Conservation (phyloP, 495 filamentous ascomycete genomes). For the Penicillium crystallinum region DNA sequence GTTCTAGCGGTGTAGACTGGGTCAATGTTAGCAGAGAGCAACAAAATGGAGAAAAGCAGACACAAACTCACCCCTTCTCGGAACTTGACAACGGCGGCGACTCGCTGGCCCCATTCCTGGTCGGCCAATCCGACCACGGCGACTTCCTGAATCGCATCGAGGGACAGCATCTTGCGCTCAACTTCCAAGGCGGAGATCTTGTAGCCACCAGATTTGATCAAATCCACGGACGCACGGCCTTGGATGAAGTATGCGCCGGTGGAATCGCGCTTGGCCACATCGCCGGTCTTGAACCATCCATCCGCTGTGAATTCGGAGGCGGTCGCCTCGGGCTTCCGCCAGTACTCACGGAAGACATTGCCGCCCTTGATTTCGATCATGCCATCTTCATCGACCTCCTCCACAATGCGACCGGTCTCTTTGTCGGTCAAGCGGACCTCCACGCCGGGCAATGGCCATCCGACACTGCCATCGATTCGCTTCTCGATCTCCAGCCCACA, state of each 20-base stretch:
- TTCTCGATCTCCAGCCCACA: slow-evolving; percentile 34
- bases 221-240: slow-evolving; percentile 41
- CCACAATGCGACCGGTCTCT: slow-evolving; percentile 32
- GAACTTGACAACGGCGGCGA: slow-evolving; percentile 39
- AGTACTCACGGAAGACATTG: slow-evolving; percentile 44
- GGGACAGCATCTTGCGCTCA: slow-evolving; percentile 38
- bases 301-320: slow-evolving; percentile 39
- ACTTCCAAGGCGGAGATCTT: slow-evolving; percentile 45
- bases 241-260: slow-evolving; percentile 41
- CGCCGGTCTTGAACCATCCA: slow-evolving; percentile 48
- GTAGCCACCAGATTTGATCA: slow-evolving; percentile 46
- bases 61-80: slow-evolving; percentile 32
- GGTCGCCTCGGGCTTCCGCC: slow-evolving; percentile 39
- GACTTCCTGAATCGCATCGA: slow-evolving; percentile 36
- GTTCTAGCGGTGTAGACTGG: slow-evolving; percentile 31
- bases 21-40: slow-evolving; percentile 8
- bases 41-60: background rate
- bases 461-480: slow-evolving; percentile 42
- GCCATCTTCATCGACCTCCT: slow-evolving; percentile 33
- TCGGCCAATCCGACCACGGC: slow-evolving; percentile 40
- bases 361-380: slow-evolving; percentile 44
- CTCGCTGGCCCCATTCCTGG: slow-evolving; percentile 44
- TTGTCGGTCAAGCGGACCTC: slow-evolving; percentile 39
- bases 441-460: slow-evolving; percentile 43
- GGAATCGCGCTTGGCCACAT: slow-evolving; percentile 36